Evolutionary conservation across 108 stramenopile species (phyloP).

Genomic region (Parmales sp.): DNA sequence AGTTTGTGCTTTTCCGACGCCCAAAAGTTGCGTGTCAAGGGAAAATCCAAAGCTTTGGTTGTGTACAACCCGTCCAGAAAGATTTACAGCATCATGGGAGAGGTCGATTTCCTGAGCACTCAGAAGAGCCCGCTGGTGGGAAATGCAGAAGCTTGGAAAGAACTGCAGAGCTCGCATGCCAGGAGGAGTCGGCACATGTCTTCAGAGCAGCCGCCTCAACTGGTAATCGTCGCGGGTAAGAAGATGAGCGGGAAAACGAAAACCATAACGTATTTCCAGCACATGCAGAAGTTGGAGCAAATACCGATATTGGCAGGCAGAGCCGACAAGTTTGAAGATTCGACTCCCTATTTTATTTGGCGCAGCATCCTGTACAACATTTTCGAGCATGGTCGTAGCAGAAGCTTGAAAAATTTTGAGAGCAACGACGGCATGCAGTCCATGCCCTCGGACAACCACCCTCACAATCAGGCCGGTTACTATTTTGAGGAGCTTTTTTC

Average conservation of each 20-base stretch:
- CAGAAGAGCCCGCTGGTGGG: neutral
- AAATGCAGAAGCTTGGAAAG: neutral
- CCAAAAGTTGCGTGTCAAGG: neutral
- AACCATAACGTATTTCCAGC: neutral
- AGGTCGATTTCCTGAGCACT: neutral
- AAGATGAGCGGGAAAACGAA: slow-evolving; percentile 1
- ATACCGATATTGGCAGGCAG: neutral
- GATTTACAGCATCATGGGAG: neutral
- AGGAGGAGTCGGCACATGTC: neutral
- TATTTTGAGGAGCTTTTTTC: neutral
- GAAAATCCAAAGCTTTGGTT: neutral
- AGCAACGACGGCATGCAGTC: neutral
- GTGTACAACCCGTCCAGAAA: neutral
- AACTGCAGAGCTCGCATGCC: neutral
- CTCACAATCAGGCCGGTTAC: neutral
- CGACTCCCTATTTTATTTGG: neutral
- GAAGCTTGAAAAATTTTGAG: neutral
- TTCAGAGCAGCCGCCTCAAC: neutral
- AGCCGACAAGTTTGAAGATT: neutral
- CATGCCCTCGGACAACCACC: neutral
- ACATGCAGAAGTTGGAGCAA: neutral
- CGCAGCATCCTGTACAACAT: slow-evolving; percentile 6
- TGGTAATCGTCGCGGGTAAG: neutral
- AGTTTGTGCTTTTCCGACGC: neutral
- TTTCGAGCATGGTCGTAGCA: neutral